These are phyloP conservation scores for Umbilicus rupestris DNA, from an alignment of 164 flowering plant genomes.

Conservation along the genomic window DNA sequence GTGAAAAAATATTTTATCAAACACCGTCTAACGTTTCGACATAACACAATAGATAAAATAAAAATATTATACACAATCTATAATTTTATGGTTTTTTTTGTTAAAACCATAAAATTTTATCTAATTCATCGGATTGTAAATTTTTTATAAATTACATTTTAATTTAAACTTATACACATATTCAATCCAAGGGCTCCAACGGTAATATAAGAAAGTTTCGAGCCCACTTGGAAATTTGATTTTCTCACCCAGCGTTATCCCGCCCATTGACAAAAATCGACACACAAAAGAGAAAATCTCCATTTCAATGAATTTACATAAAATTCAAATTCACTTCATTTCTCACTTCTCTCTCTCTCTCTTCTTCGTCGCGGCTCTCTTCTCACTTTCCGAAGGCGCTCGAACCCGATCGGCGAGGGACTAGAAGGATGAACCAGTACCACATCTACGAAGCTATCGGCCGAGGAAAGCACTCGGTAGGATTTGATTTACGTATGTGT, in stretches of 20 bases:
- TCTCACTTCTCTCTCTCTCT: background rate
- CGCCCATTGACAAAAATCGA: background rate
- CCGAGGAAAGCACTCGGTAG: slow-evolving; percentile 78
- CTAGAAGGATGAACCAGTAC: slow-evolving; percentile 54
- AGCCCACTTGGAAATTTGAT: background rate
- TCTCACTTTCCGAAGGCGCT: background rate
- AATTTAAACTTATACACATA: no score
- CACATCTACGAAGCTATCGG: slow-evolving; percentile 88
- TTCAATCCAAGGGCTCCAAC: no score
- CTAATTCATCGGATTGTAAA: no score
- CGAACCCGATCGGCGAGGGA: background rate
- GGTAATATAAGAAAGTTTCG: no score
- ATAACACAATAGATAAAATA: no score
- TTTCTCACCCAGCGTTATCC: background rate
- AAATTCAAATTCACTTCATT: background rate
- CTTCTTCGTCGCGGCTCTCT: background rate
- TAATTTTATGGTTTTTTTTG: no score
- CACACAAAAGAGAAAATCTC: background rate
- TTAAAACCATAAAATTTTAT: no score
- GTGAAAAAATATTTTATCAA: no score
- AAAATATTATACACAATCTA: no score
- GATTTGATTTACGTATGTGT: background rate
- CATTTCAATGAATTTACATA: background rate
- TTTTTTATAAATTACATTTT: no score
- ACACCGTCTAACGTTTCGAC: no score